Conservation (phyloP, 805 yeast genomes). For the Sugiyamaella qingdaonensis region DNA sequence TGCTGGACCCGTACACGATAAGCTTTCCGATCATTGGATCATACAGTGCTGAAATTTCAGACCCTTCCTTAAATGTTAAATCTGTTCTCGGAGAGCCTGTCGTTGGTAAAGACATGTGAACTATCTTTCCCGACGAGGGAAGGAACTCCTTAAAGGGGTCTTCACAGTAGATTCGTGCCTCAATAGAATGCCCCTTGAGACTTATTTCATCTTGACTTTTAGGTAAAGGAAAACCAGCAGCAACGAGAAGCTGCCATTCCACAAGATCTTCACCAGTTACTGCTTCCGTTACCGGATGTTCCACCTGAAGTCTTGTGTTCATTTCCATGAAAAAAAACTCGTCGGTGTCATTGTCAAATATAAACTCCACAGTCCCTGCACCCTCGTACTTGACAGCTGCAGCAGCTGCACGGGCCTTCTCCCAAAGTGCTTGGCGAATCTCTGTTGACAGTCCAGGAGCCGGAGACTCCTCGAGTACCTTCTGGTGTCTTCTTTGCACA, state of each 20-base stretch:
- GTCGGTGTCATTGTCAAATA: slow-evolving; percentile 48
- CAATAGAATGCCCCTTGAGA: slow-evolving; percentile 30
- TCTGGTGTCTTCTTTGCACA: slow-evolving; percentile 54
- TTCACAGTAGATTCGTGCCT: slow-evolving; percentile 33
- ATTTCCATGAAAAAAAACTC: slow-evolving; percentile 55
- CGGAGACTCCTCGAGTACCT: slow-evolving; percentile 53
- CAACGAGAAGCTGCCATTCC: slow-evolving; percentile 42
- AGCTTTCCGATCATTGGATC: slow-evolving; percentile 35
- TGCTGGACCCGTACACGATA: slow-evolving; percentile 27
- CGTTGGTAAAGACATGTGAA: slow-evolving; percentile 26
- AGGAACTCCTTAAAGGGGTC: slow-evolving; percentile 32
- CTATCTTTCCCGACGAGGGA: slow-evolving; percentile 31
- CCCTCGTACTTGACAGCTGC: slow-evolving; percentile 48
- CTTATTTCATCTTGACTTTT: slow-evolving; percentile 29
- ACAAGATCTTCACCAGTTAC: slow-evolving; percentile 53
- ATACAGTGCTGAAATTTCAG: slow-evolving; percentile 29
- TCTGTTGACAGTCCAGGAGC: slow-evolving; percentile 50
- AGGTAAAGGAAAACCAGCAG: slow-evolving; percentile 33
- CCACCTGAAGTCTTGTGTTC: slow-evolving; percentile 55
- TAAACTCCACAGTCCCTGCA: slow-evolving; percentile 57
- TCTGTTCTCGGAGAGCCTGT: slow-evolving; percentile 29
- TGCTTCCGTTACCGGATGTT: slow-evolving; percentile 55
- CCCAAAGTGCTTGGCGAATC: slow-evolving; percentile 43
- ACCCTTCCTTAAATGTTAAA: slow-evolving; percentile 27
- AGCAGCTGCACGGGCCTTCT: slow-evolving; percentile 48